Base-by-base conservation (phyloP, 805 yeast genomes). In the Schizosaccharomyces cryophilus region DNA sequence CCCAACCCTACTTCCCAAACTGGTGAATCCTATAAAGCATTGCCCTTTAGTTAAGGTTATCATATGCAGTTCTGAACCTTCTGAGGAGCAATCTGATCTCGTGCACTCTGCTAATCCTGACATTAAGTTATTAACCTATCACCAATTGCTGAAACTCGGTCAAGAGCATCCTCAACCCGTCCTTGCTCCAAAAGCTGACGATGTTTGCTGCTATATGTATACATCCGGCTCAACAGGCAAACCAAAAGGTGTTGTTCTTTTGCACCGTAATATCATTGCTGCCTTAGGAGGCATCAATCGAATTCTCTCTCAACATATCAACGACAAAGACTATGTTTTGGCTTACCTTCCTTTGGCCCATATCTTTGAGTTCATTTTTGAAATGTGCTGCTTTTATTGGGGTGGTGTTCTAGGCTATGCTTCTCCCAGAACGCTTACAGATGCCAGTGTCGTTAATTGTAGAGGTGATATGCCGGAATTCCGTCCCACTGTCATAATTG, bases 341-440 rank as follows among this genome's bases (percentile, higher is more conserved):
- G 84, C 89, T 19, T 89, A 90, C 71, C 79, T 93, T 70, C 98
- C 98, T 13, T 78, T 93, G 68, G 98, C 98, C 11, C 98, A 93
- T 70, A 93, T 93, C 67, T 86, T 93, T 67, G 98, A 93, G 75
- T 77, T 87, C 72, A 87, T 81, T 3, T 88, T 93, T 65, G 98
- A 93, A 75, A 75, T 88, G 68, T 72, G 80, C 40, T 69, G 79
- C 48, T 80, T 93, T 66, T 82, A 81, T 76, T 93, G 96, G 97
- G 97, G 97, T 70, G 83, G 85, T 61, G 72, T 80, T 61, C 71
- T 85, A 55, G 97, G 97, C 66, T 93, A 93, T 73, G 97, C 95
- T 60, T 82, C 77, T 67, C 96, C 90, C 64, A 87, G 88, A 75
- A 90, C 98, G 35, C 75, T 93, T 66, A 82, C 95, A 26, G 95